A percentile compares a stretch with the other conserved stretches of the same genome.
These are phyloP conservation scores for Verticillium albo-atrum DNA, from an alignment of 2,329 filamentous ascomycete genomes.

Conservation along the genomic window DNA sequence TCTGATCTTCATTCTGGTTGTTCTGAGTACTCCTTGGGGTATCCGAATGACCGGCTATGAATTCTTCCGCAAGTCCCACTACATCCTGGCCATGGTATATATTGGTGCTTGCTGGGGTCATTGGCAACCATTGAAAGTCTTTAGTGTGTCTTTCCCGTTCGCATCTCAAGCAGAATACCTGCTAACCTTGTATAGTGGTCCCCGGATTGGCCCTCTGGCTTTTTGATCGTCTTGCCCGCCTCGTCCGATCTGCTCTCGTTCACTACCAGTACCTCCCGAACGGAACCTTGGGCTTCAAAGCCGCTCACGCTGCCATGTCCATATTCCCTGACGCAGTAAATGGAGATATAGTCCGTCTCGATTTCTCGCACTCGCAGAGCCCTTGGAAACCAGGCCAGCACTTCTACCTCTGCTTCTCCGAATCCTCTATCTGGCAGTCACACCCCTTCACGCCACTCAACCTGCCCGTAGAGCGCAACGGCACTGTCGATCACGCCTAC, in stretches of 20 bases:
- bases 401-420: constrained; percentile 65
- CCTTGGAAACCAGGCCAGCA: constrained; percentile 65
- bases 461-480: constrained; percentile 36
- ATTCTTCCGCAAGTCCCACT: constrained; percentile 71
- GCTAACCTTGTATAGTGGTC: constrained; percentile 42
- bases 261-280: constrained; percentile 50
- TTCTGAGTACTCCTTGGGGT: constrained; percentile 51
- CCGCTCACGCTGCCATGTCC: constrained; percentile 60
- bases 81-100: constrained; percentile 68
- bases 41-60: constrained; percentile 69
- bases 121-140: constrained; percentile 64
- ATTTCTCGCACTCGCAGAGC: constrained; percentile 57
- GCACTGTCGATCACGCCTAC: constrained; percentile 47
- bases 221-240: constrained; percentile 56
- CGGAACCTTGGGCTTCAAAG: constrained; percentile 54
- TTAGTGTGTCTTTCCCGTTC: constrained; percentile 49
- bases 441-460: constrained; percentile 66
- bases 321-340: constrained; percentile 61
- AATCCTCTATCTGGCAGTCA: constrained; percentile 65
- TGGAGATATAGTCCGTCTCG: constrained; percentile 60
- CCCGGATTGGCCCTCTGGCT: constrained; percentile 63
- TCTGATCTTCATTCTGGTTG: constrained; percentile 55
- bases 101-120: constrained; percentile 73
- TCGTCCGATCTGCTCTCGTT: constrained; percentile 53
- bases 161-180: constrained; percentile 75